phyloP scores from a whole-genome alignment of 768 basidiomycete species.

The Cystofilobasidium bisporidii region DNA sequence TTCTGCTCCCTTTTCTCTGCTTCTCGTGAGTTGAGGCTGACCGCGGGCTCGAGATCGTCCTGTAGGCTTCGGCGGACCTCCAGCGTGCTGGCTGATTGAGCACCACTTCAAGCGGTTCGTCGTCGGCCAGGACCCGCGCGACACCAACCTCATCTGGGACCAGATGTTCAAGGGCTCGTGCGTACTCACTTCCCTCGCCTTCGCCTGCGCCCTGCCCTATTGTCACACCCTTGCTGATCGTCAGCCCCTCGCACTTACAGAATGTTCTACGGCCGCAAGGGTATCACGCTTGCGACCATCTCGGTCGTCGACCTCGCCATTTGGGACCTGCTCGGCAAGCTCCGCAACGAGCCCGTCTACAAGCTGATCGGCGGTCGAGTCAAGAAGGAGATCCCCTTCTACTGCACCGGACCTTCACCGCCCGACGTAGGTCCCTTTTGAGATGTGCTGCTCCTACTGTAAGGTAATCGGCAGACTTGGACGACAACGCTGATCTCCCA shows the following conservation, averaged over 20 bases:
- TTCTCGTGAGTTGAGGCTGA: background rate
- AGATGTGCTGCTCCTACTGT: no score
- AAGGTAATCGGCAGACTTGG: no score
- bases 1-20: no score
- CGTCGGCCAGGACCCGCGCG: constrained; percentile 41
- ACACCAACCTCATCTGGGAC: constrained; percentile 43
- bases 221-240: no score
- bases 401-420: constrained; percentile 41
- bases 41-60: background rate
- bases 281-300: constrained; percentile 40
- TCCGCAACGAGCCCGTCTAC: constrained; percentile 42
- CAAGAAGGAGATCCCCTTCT: constrained; percentile 42
- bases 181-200: background rate
- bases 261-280: constrained; percentile 43
- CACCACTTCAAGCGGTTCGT: constrained; percentile 43
- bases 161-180: constrained; percentile 33
- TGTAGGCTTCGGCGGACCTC: constrained; percentile 39
- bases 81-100: constrained; percentile 42
- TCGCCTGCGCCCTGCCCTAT: no score
- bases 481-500: background rate
- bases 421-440: constrained; percentile 29
- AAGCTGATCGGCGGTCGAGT: constrained; percentile 43
- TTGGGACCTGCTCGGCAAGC: constrained; percentile 43
- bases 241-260: constrained; percentile 17
- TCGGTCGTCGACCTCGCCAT: constrained; percentile 42